Base-by-base conservation (phyloP, 371 early-diverging fungal genomes). In the Funneliformis caledonium region DNA sequence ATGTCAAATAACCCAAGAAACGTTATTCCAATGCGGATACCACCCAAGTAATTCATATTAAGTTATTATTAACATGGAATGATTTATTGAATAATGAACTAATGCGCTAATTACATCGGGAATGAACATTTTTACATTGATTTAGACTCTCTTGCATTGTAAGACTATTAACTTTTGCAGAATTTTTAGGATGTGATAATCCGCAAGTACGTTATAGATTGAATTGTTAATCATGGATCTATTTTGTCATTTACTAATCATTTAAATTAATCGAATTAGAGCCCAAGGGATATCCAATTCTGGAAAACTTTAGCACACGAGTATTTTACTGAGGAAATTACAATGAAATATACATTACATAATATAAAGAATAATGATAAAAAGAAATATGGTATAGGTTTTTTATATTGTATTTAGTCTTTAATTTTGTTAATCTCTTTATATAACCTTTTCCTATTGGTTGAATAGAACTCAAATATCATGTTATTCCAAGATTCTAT, bases 401-500 rank as follows among this genome's bases (percentile, higher is more conserved):
- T 31, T 22, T 42, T 70, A 11, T 6, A 47, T 11, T 70, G 16
- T 47, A 42, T 33, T 22, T 26, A 4, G 6, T 43, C 8, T 2
- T 33, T 42, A 70, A 33, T 42, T 11, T 45, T 16, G 6, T 22
- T 42, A 5, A 3, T 70, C 7, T 70, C 16, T 16, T 14, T 45
- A 22, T 2, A 16, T 2, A 16, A 43, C 12, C 42, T 45, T 70
- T 37, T 69, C 9, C 45, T 45, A 19, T 70, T 33, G 19, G 16
- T 45, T 42, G 45, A 42, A 19, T 43, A 70, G 72, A 70, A 70
- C 43, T 70, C 33, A 70, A n/a, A 70, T 70, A 70, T 43, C 72
- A 33, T n/a, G 45, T 76, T 33, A 59, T 76, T 37, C 62, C 77
- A 42, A 76, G 77, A 62, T 76, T 61, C n/a, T 76, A 76, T 31